These are phyloP conservation scores for Solanum ossicruentum DNA, from an alignment of 257 asterid species.

Conservation along the genomic window DNA sequence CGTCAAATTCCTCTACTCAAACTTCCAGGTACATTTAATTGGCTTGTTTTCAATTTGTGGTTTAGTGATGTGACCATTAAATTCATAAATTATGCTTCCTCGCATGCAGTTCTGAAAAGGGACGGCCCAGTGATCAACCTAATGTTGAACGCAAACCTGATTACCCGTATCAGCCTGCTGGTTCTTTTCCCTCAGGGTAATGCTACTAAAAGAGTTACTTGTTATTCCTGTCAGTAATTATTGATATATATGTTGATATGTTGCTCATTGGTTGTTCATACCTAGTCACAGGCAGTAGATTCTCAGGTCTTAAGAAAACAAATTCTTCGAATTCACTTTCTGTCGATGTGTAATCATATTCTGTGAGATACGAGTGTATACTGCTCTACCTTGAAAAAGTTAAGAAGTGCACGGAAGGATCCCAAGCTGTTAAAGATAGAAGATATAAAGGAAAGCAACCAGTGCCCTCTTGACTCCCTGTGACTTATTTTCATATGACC, in stretches of 20 bases:
- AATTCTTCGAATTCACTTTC: not conserved
- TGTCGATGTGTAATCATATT: not conserved
- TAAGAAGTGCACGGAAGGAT: not conserved
- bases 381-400: not conserved
- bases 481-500: not conserved
- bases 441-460: not conserved
- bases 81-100: not conserved
- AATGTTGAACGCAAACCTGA: not conserved
- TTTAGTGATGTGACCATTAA: not conserved
- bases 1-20: slow-evolving; percentile 13
- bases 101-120: not conserved
- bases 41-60: not conserved
- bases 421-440: not conserved
- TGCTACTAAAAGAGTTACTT: not conserved
- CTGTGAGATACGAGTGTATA: not conserved
- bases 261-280: not conserved
- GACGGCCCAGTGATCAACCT: not conserved
- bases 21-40: slow-evolving; percentile 21
- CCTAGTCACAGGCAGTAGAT: not conserved
- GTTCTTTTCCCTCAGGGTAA: slow-evolving; percentile 8
- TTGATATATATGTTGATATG: not conserved
- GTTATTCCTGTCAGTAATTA: not conserved
- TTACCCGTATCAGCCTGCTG: not conserved
- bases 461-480: not conserved
- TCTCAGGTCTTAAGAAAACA: not conserved